Conservation (phyloP, 352 stramenopile genomes). For the Phytophthora europaea region DNA sequence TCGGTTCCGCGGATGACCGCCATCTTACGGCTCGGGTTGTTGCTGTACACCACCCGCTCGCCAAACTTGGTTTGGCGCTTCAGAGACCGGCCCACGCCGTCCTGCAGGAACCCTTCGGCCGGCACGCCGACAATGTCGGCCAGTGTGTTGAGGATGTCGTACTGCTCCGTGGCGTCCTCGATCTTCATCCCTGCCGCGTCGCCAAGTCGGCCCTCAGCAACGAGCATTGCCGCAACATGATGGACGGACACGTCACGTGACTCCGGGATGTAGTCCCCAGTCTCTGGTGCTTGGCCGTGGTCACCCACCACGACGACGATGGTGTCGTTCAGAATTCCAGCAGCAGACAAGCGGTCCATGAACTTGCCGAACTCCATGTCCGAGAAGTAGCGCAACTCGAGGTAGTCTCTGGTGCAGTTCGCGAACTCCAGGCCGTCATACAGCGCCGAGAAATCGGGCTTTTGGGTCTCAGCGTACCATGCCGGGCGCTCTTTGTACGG, state of each 20-base stretch:
- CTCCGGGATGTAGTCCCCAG: background rate
- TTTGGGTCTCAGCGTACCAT: slow-evolving; percentile 40
- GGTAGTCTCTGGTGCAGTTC: slow-evolving; percentile 39
- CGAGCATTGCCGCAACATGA: slow-evolving; percentile 42
- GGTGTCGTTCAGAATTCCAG: slow-evolving; percentile 58
- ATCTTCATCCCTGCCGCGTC: slow-evolving; percentile 29
- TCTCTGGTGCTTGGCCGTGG: background rate
- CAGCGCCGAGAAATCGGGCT: slow-evolving; percentile 48
- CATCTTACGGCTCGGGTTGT: slow-evolving; percentile 54
- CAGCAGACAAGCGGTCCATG: slow-evolving; percentile 49
- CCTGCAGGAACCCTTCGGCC: slow-evolving; percentile 37
- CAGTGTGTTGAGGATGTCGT: slow-evolving; percentile 49
- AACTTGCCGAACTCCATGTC: slow-evolving; percentile 59
- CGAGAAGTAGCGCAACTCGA: slow-evolving; percentile 62
- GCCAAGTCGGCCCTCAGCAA: slow-evolving; percentile 41
- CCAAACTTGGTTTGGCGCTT: slow-evolving; percentile 43
- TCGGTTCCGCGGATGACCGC: slow-evolving; percentile 44
- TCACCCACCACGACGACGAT: background rate
- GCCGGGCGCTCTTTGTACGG: slow-evolving; percentile 41
- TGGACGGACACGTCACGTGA: background rate
- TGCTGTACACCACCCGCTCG: slow-evolving; percentile 48
- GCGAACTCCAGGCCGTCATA: slow-evolving; percentile 35
- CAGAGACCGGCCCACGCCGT: slow-evolving; percentile 46
- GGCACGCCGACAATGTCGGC: too few species aligned
- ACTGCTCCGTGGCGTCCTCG: slow-evolving; percentile 37